Percentiles rank a stretch among this genome's conserved stretches.
Conservation (phyloP, 805 yeast genomes). For the Lipomyces anomalus region DNA sequence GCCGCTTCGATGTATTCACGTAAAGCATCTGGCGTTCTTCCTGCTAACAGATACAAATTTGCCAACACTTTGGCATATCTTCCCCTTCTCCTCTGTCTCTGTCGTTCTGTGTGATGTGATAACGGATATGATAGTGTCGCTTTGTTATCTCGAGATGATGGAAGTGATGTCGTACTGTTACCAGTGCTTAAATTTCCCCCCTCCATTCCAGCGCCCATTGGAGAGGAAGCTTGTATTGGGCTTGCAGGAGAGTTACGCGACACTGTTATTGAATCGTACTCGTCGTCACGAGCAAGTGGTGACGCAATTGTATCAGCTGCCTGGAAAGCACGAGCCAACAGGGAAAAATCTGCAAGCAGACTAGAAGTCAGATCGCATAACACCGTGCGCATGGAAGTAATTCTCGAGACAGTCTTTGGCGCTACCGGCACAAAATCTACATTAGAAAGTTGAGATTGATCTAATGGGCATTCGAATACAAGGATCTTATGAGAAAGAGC, state of each 20-base stretch:
- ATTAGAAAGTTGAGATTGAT: slow-evolving; percentile 11
- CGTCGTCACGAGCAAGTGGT: slow-evolving; percentile 24
- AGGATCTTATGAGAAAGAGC: slow-evolving; percentile 52
- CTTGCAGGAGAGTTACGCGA: slow-evolving; percentile 12
- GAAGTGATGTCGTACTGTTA: slow-evolving; percentile 11
- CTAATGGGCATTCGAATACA: slow-evolving; percentile 44
- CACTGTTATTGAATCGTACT: slow-evolving; percentile 16
- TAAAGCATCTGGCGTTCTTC: slow-evolving; percentile 67
- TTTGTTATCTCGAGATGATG: slow-evolving; percentile 8
- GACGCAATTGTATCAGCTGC: slow-evolving; percentile 24
- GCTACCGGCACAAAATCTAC: slow-evolving; percentile 19
- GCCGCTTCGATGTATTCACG: slow-evolving; percentile 71
- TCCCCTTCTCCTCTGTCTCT: slow-evolving; percentile 52
- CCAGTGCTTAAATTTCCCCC: too few species aligned
- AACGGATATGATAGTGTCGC: slow-evolving; percentile 12
- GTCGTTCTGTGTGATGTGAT: slow-evolving; percentile 31
- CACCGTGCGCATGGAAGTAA: slow-evolving; percentile 46
- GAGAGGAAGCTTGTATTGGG: background rate
- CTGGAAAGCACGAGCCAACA: slow-evolving; percentile 40
- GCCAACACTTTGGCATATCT: slow-evolving; percentile 73
- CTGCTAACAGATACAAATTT: slow-evolving; percentile 72
- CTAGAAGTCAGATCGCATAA: slow-evolving; percentile 58
- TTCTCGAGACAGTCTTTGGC: slow-evolving; percentile 30
- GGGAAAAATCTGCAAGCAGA: slow-evolving; percentile 58
- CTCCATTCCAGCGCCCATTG: background rate